Evolutionary conservation across 345 rosid species (phyloP).

Genomic region (Physaria fendleri): DNA sequence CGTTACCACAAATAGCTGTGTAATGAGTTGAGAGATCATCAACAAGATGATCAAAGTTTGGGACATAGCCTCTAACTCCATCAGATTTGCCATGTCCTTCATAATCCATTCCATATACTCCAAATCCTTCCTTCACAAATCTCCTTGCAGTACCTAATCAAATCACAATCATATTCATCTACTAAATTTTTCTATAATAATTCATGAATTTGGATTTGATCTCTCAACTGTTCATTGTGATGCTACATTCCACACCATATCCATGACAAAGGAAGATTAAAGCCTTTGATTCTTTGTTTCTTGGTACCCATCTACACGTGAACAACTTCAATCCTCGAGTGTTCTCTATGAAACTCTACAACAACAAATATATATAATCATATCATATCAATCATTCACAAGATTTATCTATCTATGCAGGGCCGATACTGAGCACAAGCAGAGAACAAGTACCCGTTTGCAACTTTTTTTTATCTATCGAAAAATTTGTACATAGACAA

Average conservation of each 20-base stretch:
- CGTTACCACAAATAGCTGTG: conserved; percentile 47
- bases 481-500: no score
- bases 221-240: conserved; percentile 76
- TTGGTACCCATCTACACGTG: conserved; percentile 73
- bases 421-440: no score
- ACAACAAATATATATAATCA: neutral
- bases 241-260: conserved; percentile 91
- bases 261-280: conserved; percentile 84
- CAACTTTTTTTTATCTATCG: no score
- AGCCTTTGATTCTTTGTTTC: conserved; percentile 48
- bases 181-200: no score
- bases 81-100: conserved; percentile 91
- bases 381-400: neutral
- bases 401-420: neutral
- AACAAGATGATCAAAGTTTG: conserved; percentile 45
- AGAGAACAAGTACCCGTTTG: no score
- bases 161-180: conserved; percentile 1
- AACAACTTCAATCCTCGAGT: conserved; percentile 63
- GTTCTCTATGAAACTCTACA: conserved; percentile 49
- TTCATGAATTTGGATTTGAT: neutral
- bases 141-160: conserved; percentile 58
- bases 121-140: conserved; percentile 61
- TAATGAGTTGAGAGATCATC: conserved; percentile 56
- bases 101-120: conserved; percentile 72
- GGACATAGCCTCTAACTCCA: conserved; percentile 44